phyloP scores from a whole-genome alignment of 139 green algal genomes.

The Chlamydomonas eustigma region DNA sequence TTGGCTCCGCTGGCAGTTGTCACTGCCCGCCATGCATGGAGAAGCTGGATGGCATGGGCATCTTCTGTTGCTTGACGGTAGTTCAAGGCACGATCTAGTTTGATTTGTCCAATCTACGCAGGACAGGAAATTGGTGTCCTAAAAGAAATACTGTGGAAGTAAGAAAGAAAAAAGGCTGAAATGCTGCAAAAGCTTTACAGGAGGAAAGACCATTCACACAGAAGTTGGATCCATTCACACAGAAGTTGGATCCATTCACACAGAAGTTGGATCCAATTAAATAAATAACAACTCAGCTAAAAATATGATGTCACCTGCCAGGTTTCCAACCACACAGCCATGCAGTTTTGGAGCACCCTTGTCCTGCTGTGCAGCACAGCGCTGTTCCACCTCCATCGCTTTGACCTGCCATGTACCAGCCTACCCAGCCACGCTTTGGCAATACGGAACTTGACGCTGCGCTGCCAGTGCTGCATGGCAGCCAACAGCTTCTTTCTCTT shows the following conservation, averaged over 20 bases:
- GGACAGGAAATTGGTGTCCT: no score
- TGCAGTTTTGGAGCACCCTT: conserved; percentile 8
- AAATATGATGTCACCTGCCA: no score
- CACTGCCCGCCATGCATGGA: conserved; percentile 14
- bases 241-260: no score
- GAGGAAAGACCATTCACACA: no score
- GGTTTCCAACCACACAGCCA: conserved; percentile 7
- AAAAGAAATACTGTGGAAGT: no score
- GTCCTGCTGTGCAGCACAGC: conserved; percentile 23
- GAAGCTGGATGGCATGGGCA: no score
- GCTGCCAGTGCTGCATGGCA: conserved; percentile 21
- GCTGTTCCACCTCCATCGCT: neutral
- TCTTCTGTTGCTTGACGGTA: no score
- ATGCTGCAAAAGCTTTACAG: no score
- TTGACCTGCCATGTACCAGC: neutral
- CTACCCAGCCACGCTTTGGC: neutral
- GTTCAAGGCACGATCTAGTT: conserved; percentile 13
- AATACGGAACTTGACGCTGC: conserved; percentile 8
- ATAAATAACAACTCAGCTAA: no score
- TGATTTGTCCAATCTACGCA: neutral
- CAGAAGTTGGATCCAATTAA: no score
- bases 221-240: no score
- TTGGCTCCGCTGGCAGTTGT: neutral
- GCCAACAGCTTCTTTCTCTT: conserved; percentile 20
- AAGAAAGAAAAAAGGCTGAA: no score